Evolutionary conservation across 306 rosid genomes (phyloP).

Genomic region (Casuarina glauca): DNA sequence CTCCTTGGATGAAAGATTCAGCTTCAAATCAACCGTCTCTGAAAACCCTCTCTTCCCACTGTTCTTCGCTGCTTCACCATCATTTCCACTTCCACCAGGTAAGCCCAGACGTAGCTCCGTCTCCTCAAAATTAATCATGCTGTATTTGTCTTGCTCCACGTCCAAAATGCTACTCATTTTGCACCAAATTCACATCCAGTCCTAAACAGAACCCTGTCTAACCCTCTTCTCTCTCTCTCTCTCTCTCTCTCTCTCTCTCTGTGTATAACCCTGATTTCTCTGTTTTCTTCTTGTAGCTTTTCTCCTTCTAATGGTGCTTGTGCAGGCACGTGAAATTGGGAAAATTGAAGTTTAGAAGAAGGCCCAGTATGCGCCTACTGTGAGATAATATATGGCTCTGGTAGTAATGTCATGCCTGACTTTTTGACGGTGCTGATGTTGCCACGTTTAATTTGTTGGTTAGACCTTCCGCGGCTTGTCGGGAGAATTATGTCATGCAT

Average conservation of each 20-base stretch:
- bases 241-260: not conserved
- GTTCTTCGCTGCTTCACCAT: constrained; percentile 26
- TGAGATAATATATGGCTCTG: constrained; percentile 31
- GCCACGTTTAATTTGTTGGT: constrained; percentile 49
- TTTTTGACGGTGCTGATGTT: constrained; percentile 20
- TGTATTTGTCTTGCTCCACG: constrained; percentile 29
- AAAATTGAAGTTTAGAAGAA: constrained; percentile 10
- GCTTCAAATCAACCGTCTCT: constrained; percentile 84
- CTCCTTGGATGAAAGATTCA: constrained; percentile 58
- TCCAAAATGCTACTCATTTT: constrained; percentile 20
- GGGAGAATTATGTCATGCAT: constrained; percentile 55
- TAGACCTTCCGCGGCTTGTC: constrained; percentile 46
- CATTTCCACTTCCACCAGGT: constrained; percentile 50
- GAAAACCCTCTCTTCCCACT: constrained; percentile 73
- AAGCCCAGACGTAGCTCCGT: constrained; percentile 82
- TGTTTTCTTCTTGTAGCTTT: not conserved
- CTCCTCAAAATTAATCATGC: constrained; percentile 67
- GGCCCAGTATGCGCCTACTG: not conserved
- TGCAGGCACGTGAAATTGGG: not conserved
- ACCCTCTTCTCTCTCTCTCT: not conserved
- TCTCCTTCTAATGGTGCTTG: not conserved
- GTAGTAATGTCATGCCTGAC: not conserved
- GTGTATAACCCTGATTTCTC: no score
- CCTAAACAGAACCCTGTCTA: not conserved
- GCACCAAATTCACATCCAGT: not conserved